Evolutionary conservation across 139 green algal species (phyloP), one percentile per base, ranked within the genome.

Genomic region (Diplosphaera chodatii): DNA sequence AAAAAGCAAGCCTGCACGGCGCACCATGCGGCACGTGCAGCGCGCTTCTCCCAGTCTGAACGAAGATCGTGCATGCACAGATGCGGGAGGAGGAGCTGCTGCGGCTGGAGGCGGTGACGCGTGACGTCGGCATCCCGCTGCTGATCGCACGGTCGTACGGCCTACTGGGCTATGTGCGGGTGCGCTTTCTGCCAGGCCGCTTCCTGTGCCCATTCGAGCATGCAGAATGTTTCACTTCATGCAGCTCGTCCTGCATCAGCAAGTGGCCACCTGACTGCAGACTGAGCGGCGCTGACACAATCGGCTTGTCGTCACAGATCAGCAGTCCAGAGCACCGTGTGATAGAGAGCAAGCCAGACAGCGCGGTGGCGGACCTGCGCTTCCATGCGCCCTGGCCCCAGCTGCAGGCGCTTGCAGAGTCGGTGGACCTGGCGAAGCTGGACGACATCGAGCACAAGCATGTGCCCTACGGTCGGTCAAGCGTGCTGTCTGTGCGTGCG

Each of bases 291-390:
- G n/a, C n/a, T n/a, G n/a, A n/a, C n/a, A n/a, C n/a, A n/a, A n/a
- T n/a, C n/a, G n/a, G n/a, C n/a, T n/a, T n/a, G n/a, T n/a, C n/a
- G n/a, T n/a, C n/a, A n/a, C 83, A 93, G 83, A 70, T 79, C n/a
- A 86, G 80, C 71, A 65, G 90, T 27, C 64, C 78, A 1, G 94
- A 98, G 82, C 85, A 94, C 65, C 64, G 37, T 15, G 84, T 99
- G 0, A 77, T 98, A 3, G 94, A 98, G 69, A 88, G 87, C 21
- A 98, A 96, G 69, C 94, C 92, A 20, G 94, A 99, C 75, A 93
- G 84, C 33, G 67, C 74, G 25, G 68, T 95, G 21, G 80, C 91
- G 22, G 93, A 99, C 72, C 77, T 99, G 4, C 77, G 90, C 86
- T 40, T 98, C 25, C 74, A 88, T 62, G 65, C 76, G 18, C 92